These are phyloP conservation scores for Astrocystis sublimbata DNA, from an alignment of 495 filamentous ascomycete genomes.

Conservation along the genomic window DNA sequence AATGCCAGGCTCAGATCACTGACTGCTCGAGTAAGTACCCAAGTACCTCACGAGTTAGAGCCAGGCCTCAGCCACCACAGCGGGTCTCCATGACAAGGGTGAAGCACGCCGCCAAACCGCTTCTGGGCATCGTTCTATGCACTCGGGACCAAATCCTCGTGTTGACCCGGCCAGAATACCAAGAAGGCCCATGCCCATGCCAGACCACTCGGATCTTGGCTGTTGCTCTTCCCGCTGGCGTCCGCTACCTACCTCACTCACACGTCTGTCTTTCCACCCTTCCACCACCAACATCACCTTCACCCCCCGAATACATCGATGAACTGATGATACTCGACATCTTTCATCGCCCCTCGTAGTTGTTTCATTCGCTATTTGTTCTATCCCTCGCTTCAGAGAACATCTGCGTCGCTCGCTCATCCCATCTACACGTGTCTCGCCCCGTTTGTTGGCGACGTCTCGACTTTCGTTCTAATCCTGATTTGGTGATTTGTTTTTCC, in stretches of 20 bases:
- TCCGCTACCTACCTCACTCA: conserved; percentile 4
- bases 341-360: conserved; percentile 5
- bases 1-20: too few relatives aligned
- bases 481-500: conserved; percentile 17
- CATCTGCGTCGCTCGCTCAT: conserved; percentile 11
- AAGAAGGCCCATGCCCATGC: too few relatives aligned
- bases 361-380: conserved; percentile 12
- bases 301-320: conserved; percentile 1
- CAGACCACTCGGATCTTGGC: conserved; percentile 13
- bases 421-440: not conserved
- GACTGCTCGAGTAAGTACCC: not conserved
- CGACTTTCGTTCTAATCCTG: conserved; percentile 9
- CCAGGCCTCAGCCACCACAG: conserved; percentile 7
- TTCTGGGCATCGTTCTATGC: conserved; percentile 14
- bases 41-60: not conserved
- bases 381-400: conserved; percentile 16
- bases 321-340: conserved; percentile 3
- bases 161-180: too few relatives aligned
- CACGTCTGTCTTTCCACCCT: conserved; percentile 16
- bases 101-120: conserved; percentile 15
- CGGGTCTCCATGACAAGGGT: not conserved
- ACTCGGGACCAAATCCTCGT: conserved; percentile 12
- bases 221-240: conserved; percentile 14
- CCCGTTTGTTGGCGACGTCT: conserved; percentile 11
- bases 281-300: conserved; percentile 5